These are phyloP conservation scores for Malus hybrid DNA, from an alignment of 331 rosid species.

Conservation along the genomic window DNA sequence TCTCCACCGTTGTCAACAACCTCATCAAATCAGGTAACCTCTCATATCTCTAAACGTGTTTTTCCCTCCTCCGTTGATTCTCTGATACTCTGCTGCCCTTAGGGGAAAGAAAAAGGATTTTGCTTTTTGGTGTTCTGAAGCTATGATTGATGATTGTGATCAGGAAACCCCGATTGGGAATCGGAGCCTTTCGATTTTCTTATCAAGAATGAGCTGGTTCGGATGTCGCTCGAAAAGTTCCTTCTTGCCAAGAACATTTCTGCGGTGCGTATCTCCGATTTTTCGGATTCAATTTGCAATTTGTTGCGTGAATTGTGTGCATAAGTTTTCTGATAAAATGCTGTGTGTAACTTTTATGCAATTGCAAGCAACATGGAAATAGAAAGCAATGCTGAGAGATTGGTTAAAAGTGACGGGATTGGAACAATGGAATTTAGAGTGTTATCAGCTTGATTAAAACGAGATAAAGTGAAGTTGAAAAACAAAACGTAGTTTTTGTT, in stretches of 20 bases:
- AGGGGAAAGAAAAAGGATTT: neutral
- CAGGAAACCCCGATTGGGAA: constrained; percentile 49
- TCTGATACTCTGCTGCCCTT: neutral
- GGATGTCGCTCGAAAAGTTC: constrained; percentile 77
- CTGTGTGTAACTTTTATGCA: neutral
- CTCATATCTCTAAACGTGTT: neutral
- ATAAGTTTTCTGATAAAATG: neutral
- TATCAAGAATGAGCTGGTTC: constrained; percentile 79
- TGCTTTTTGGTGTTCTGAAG: neutral
- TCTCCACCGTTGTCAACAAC: constrained; percentile 69
- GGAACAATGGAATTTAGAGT: neutral
- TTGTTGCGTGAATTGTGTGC: neutral
- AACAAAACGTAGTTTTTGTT: no score
- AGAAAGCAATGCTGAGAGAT: neutral
- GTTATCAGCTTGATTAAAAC: neutral
- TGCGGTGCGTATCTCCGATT: constrained; percentile 38
- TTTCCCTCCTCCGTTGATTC: neutral
- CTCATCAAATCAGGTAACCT: constrained; percentile 43
- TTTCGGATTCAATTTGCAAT: neutral
- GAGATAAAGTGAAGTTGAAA: no score
- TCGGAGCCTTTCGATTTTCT: constrained; percentile 77
- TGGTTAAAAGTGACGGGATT: neutral
- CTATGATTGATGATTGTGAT: neutral
- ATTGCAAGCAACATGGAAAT: neutral
- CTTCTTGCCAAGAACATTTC: constrained; percentile 81